A percentile compares a stretch with the other conserved stretches of the same genome.
These are phyloP conservation scores for Citrullus amarus DNA, from an alignment of 306 rosid genomes.

Conservation along the genomic window DNA sequence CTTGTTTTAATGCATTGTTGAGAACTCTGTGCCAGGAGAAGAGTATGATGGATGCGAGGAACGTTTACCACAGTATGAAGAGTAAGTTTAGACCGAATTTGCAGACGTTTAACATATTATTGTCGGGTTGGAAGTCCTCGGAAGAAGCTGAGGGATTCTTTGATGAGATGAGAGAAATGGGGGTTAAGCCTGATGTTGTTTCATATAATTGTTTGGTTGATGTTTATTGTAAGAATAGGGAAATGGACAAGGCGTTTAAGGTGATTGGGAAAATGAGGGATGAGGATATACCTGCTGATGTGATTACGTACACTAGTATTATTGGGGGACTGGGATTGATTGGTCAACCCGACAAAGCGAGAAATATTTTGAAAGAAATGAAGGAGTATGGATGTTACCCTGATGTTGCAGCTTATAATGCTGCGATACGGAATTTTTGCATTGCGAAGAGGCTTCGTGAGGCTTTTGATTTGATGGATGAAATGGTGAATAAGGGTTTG, in stretches of 20 bases:
- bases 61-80: slow-evolving; percentile 78
- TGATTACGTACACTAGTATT: slow-evolving; percentile 55
- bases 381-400: slow-evolving; percentile 75
- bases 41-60: slow-evolving; percentile 86
- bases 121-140: slow-evolving; percentile 75
- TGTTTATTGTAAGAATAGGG: slow-evolving; percentile 66
- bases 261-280: slow-evolving; percentile 55
- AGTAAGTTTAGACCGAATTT: slow-evolving; percentile 45
- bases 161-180: slow-evolving; percentile 66
- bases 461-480: slow-evolving; percentile 59
- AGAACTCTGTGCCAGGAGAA: slow-evolving; percentile 86
- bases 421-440: slow-evolving; percentile 69
- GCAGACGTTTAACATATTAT: slow-evolving; percentile 70
- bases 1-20: slow-evolving; percentile 64
- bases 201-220: slow-evolving; percentile 71
- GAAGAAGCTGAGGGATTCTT: slow-evolving; percentile 84
- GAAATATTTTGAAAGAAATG: slow-evolving; percentile 72
- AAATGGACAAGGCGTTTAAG: slow-evolving; percentile 58
- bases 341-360: slow-evolving; percentile 80
- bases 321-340: slow-evolving; percentile 83
- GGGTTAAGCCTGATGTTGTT: slow-evolving; percentile 64
- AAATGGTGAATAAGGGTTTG: slow-evolving; percentile 57
- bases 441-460: slow-evolving; percentile 78
- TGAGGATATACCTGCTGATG: slow-evolving; percentile 48
- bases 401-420: slow-evolving; percentile 74